These are phyloP conservation scores for Beauveria scarabaeidicola DNA, from an alignment of 2,329 filamentous ascomycete species.

Conservation along the genomic window DNA sequence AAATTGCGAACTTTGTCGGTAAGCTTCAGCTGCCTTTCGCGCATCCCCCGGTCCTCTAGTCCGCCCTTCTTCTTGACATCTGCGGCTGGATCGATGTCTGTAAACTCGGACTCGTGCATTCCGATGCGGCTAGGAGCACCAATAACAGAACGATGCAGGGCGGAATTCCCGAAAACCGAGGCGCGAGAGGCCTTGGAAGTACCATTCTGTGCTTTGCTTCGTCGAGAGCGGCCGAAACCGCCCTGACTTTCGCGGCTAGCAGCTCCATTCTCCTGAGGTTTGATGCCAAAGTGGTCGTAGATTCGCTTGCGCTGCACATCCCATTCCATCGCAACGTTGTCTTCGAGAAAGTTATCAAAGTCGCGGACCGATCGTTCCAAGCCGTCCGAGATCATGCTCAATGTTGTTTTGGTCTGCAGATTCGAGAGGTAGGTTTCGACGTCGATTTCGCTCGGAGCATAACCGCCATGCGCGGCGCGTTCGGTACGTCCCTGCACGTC, in stretches of 20 bases:
- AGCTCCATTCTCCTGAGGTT: constrained; percentile 42
- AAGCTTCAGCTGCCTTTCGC: constrained; percentile 78
- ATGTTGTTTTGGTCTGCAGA: constrained; percentile 80
- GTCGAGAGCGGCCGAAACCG: constrained; percentile 52
- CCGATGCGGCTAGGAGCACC: constrained; percentile 66
- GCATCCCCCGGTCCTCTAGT: constrained; percentile 63
- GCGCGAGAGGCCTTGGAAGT: constrained; percentile 43
- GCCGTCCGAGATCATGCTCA: constrained; percentile 88
- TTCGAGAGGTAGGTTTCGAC: constrained; percentile 75
- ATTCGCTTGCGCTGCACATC: constrained; percentile 87
- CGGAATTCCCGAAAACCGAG: constrained; percentile 48
- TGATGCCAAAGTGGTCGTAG: constrained; percentile 93
- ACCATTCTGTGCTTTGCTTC: constrained; percentile 42
- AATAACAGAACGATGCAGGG: constrained; percentile 76
- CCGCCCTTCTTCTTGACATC: constrained; percentile 37
- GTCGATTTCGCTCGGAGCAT: constrained; percentile 50
- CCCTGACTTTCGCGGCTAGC: constrained; percentile 40
- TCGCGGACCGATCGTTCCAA: constrained; percentile 81
- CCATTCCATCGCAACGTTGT: constrained; percentile 93
- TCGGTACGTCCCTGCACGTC: constrained; percentile 47
- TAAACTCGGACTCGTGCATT: constrained; percentile 55
- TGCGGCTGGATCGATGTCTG: constrained; percentile 55
- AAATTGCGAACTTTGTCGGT: constrained; percentile 70
- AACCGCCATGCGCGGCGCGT: constrained; percentile 29
- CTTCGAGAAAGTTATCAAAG: constrained; percentile 89